phyloP scores from a whole-genome alignment of 495 filamentous ascomycete species.

The Daldinia concentrica region DNA sequence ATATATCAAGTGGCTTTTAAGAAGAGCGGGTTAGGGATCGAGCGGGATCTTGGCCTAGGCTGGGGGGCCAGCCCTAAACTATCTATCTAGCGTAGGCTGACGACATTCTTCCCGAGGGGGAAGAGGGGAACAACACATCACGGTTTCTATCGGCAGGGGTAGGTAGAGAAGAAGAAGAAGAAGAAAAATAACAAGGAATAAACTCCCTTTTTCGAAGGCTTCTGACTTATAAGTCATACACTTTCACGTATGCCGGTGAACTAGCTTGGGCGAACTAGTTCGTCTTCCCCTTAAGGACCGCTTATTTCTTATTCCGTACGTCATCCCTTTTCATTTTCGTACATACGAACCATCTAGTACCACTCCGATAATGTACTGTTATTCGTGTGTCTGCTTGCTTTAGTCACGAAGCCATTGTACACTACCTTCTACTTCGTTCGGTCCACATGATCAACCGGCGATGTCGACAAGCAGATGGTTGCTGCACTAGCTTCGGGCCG shows the following conservation, averaged over 20 bases:
- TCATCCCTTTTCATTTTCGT: constrained; percentile 19
- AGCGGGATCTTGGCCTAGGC: constrained; percentile 39
- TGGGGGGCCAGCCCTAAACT: constrained; percentile 34
- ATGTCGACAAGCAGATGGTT: constrained; percentile 39
- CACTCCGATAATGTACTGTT: constrained; percentile 25
- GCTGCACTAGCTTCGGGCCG: constrained; percentile 31
- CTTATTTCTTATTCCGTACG: constrained; percentile 25
- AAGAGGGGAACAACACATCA: constrained; percentile 29
- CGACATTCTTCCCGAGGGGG: constrained; percentile 20
- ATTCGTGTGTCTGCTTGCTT: neutral
- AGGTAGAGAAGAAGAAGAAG: neutral
- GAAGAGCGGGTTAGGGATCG: constrained; percentile 27
- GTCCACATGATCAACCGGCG: constrained; percentile 37
- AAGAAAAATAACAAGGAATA: neutral
- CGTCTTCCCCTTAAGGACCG: constrained; percentile 8
- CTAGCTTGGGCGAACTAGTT: constrained; percentile 30
- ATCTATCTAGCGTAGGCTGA: constrained; percentile 42
- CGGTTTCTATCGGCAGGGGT: constrained; percentile 17
- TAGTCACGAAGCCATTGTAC: neutral
- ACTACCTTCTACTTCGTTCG: constrained; percentile 2
- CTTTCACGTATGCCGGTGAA: constrained; percentile 1
- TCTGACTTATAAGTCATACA: constrained; percentile 24
- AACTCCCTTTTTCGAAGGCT: neutral
- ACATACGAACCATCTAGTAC: constrained; percentile 30
- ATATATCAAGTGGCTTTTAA: constrained; percentile 7